Conservation (phyloP, 2,329 filamentous ascomycete species). For the Akanthomyces dipterigenus region DNA sequence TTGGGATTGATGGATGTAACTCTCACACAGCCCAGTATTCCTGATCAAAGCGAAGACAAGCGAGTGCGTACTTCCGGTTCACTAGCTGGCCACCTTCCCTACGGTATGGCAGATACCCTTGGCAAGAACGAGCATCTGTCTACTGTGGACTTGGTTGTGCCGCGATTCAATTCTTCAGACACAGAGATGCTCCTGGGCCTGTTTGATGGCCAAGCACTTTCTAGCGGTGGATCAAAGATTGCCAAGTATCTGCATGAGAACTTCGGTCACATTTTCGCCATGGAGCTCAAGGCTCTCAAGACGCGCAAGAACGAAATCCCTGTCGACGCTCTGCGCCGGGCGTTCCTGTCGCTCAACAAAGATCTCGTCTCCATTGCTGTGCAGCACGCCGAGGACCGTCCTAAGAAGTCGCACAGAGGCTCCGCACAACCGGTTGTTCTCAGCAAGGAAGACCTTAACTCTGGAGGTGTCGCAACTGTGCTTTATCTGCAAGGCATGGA, state of each 20-base stretch:
- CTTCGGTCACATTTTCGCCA: slow-evolving; percentile 76
- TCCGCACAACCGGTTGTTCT: slow-evolving; percentile 69
- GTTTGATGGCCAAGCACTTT: slow-evolving; percentile 89
- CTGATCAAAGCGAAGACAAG: slow-evolving; percentile 90
- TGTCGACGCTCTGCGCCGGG: slow-evolving; percentile 73
- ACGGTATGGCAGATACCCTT: slow-evolving; percentile 95
- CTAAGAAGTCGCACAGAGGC: slow-evolving; percentile 59
- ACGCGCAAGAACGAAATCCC: slow-evolving; percentile 64
- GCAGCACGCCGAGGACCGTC: slow-evolving; percentile 70
- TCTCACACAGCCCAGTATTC: slow-evolving; percentile 84
- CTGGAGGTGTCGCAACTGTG: slow-evolving; percentile 86
- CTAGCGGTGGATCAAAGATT: slow-evolving; percentile 86
- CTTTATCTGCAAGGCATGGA: slow-evolving; percentile 85
- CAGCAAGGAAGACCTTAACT: slow-evolving; percentile 80
- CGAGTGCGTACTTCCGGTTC: slow-evolving; percentile 97
- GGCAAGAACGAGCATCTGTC: slow-evolving; percentile 92
- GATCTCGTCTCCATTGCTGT: slow-evolving; percentile 81
- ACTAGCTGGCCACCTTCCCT: slow-evolving; percentile 79
- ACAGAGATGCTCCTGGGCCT: slow-evolving; percentile 88
- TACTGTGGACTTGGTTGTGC: slow-evolving; percentile 91
- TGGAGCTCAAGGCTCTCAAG: slow-evolving; percentile 72
- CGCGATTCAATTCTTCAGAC: slow-evolving; percentile 82
- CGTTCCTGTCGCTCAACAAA: slow-evolving; percentile 88
- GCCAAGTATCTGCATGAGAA: slow-evolving; percentile 96
- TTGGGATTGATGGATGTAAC: slow-evolving; percentile 98